Conservation (phyloP, 2,329 filamentous ascomycete genomes). For the Monosporascus ibericus region DNA sequence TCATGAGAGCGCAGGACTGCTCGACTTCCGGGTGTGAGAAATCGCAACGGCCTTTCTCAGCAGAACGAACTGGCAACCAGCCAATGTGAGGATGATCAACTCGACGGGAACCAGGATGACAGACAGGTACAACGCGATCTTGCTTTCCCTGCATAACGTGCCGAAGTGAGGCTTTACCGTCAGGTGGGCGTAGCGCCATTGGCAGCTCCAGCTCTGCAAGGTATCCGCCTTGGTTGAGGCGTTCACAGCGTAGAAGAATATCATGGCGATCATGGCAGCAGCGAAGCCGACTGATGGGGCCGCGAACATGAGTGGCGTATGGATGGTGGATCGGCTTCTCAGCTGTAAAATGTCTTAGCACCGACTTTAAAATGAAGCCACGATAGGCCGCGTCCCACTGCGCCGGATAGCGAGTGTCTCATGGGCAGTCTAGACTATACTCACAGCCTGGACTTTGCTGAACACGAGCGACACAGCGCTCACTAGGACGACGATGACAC, state of each 20-base stretch:
- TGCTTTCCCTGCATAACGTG: constrained; percentile 50
- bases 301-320: constrained; percentile 32
- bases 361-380: neutral
- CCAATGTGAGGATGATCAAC: constrained; percentile 39
- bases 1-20: constrained; percentile 14
- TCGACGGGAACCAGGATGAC: constrained; percentile 53
- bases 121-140: constrained; percentile 46
- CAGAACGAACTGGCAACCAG: constrained; percentile 38
- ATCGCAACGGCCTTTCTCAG: constrained; percentile 30
- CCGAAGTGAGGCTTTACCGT: constrained; percentile 46
- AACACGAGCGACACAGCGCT: constrained; percentile 42
- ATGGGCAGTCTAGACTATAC: constrained; percentile 18
- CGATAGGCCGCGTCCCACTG: too few relatives aligned
- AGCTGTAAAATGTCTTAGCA: constrained; percentile 27
- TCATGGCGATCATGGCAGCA: constrained; percentile 45
- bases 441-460: constrained; percentile 44
- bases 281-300: constrained; percentile 37
- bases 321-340: constrained; percentile 26
- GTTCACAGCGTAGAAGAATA: constrained; percentile 53
- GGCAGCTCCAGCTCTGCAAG: constrained; percentile 57
- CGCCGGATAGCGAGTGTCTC: too few relatives aligned
- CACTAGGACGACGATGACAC: constrained; percentile 41
- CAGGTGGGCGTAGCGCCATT: constrained; percentile 52
- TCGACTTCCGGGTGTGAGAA: constrained; percentile 15
- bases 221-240: constrained; percentile 46